These are phyloP conservation scores for Posidonia oceanica DNA, from an alignment of 116 monocot genomes.

Conservation along the genomic window DNA sequence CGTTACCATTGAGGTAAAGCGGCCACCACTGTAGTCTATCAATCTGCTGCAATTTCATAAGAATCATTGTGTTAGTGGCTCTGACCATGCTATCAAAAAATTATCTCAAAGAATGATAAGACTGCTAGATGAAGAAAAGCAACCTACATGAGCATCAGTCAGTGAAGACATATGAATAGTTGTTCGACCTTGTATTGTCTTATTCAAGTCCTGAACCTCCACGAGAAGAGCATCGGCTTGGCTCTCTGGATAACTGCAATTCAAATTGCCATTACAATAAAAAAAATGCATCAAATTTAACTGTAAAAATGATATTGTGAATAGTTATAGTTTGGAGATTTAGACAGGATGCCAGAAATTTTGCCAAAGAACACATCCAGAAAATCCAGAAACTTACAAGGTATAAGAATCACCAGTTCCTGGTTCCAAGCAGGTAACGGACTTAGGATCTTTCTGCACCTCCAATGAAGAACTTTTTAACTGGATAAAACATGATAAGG, in stretches of 20 bases:
- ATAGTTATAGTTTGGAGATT: no score
- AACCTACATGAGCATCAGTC: conserved; percentile 46
- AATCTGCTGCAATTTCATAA: conserved; percentile 20
- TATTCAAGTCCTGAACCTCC: conserved; percentile 47
- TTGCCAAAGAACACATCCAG: background rate
- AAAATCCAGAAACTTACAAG: conserved; percentile 42
- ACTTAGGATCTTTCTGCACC: conserved; percentile 15
- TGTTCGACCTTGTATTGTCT: conserved; percentile 37
- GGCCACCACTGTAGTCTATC: conserved; percentile 77
- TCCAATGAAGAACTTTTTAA: conserved; percentile 44
- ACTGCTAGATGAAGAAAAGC: conserved; percentile 2
- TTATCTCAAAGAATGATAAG: background rate
- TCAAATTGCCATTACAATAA: conserved; percentile 4
- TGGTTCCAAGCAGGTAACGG: conserved; percentile 42
- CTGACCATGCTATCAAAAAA: background rate
- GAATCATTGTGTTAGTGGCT: background rate
- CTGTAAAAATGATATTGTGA: no score
- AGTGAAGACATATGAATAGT: conserved; percentile 60
- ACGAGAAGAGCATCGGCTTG: conserved; percentile 51
- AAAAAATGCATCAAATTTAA: background rate
- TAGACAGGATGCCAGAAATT: background rate
- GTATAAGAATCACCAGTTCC: conserved; percentile 60
- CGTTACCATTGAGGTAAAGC: conserved; percentile 47
- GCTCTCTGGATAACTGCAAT: conserved; percentile 74
- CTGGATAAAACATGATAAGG: conserved; percentile 46